Evolutionary conservation across 2,329 filamentous ascomycete genomes (phyloP).

Genomic region (Colletotrichum neosansevieriae): DNA sequence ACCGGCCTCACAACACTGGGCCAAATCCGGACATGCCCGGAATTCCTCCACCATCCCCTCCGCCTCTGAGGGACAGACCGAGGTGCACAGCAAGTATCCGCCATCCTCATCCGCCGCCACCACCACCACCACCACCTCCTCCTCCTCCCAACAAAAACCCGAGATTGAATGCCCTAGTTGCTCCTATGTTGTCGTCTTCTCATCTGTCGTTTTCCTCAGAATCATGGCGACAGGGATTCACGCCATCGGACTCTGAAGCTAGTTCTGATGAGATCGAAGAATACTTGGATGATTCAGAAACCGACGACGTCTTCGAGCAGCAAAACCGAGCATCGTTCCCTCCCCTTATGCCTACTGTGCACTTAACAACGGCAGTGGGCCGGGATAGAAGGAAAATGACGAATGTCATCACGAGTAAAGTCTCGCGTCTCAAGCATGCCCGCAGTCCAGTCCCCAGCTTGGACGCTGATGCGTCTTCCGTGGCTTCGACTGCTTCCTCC

Average conservation of each 20-base stretch:
- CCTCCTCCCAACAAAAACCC: neutral
- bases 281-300: conserved; percentile 11
- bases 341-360: conserved; percentile 37
- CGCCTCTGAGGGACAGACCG: neutral
- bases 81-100: neutral
- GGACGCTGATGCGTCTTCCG: conserved; percentile 29
- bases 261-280: conserved; percentile 25
- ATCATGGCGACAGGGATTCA: conserved; percentile 19
- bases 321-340: conserved; percentile 33
- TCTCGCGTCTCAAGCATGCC: conserved; percentile 49
- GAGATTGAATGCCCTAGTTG: neutral
- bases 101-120: neutral
- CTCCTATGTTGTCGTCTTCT: neutral
- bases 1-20: neutral
- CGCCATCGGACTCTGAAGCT: conserved; percentile 17
- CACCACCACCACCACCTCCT: conserved; percentile 15
- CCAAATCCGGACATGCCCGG: neutral
- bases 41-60: conserved; percentile 15
- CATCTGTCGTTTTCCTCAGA: conserved; percentile 18
- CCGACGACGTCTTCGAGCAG: conserved; percentile 23
- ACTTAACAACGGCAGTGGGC: neutral
- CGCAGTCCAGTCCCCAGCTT: conserved; percentile 41
- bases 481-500: conserved; percentile 10
- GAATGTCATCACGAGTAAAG: conserved; percentile 50
- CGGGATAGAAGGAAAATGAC: conserved; percentile 39